Conservation (phyloP, 345 rosid species). For the Brassica carinata region DNA sequence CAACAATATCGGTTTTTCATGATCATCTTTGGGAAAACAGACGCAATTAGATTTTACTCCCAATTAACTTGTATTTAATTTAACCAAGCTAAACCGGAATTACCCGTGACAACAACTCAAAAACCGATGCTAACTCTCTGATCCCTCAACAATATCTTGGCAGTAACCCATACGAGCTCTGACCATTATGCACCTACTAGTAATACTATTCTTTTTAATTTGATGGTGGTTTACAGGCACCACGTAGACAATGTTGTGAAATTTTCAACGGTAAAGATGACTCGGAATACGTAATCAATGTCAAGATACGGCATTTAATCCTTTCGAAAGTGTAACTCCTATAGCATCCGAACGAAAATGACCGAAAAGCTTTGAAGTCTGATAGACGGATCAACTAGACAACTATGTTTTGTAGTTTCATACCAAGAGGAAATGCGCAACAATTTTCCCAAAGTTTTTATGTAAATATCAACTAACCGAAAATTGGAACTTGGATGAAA, state of each 20-base stretch:
- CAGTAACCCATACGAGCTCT: not conserved
- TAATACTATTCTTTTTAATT: no score
- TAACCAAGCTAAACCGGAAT: not conserved
- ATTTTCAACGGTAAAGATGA: conserved; percentile 39
- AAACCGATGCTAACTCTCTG: not conserved
- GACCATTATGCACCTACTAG: not conserved
- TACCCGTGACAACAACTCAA: not conserved
- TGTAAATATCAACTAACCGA: conserved; percentile 11
- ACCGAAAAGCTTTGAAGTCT: not conserved
- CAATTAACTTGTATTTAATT: not conserved
- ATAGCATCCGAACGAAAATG: conserved; percentile 1
- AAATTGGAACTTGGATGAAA: not conserved
- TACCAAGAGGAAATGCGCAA: not conserved
- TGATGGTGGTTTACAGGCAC: conserved; percentile 57
- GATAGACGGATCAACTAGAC: not conserved
- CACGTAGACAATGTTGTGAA: conserved; percentile 44
- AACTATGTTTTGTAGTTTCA: not conserved
- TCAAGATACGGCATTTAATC: conserved; percentile 64
- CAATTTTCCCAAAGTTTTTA: not conserved
- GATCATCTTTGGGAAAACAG: no score
- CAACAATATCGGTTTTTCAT: no score
- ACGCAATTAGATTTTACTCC: no score
- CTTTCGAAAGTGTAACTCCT: conserved; percentile 66
- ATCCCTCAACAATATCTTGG: not conserved
- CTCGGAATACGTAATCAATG: conserved; percentile 34